Conservation (phyloP, 140 eudicot genomes). For the Flaveria floridana region DNA sequence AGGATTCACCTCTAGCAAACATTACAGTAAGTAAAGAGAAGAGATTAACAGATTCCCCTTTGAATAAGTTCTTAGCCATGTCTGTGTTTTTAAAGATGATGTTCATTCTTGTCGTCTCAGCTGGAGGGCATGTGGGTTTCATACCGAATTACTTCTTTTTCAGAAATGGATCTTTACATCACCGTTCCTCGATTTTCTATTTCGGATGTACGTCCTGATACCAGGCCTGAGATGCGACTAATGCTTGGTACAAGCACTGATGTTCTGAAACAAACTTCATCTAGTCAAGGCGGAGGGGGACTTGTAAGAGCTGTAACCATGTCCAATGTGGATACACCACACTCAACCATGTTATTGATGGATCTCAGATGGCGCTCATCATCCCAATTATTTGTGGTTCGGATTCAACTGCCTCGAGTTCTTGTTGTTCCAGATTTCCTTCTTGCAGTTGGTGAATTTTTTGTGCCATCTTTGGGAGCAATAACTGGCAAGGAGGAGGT, state of each 20-base stretch:
- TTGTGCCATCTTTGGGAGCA: slow-evolving; percentile 87
- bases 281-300: slow-evolving; percentile 35
- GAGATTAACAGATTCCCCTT: neutral
- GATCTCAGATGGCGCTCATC: slow-evolving; percentile 80
- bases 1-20: slow-evolving; percentile 75
- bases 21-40: slow-evolving; percentile 60
- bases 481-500: slow-evolving; percentile 91
- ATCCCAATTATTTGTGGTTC: slow-evolving; percentile 75
- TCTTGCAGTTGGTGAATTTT: slow-evolving; percentile 84
- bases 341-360: slow-evolving; percentile 83
- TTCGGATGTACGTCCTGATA: slow-evolving; percentile 74
- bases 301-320: slow-evolving; percentile 43
- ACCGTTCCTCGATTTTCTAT: slow-evolving; percentile 80
- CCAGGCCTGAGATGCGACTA: slow-evolving; percentile 92
- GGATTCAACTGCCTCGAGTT: slow-evolving; percentile 88
- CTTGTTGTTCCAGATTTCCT: slow-evolving; percentile 97
- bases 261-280: slow-evolving; percentile 57
- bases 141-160: slow-evolving; percentile 83
- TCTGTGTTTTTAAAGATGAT: slow-evolving; percentile 13
- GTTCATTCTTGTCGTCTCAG: slow-evolving; percentile 44
- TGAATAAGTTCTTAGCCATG: neutral
- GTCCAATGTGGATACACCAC: slow-evolving; percentile 49
- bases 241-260: slow-evolving; percentile 93
- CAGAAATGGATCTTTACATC: slow-evolving; percentile 85
- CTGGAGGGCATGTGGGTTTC: slow-evolving; percentile 95